Conservation (phyloP, 768 basidiomycete genomes). For the Boletus insuetus region DNA sequence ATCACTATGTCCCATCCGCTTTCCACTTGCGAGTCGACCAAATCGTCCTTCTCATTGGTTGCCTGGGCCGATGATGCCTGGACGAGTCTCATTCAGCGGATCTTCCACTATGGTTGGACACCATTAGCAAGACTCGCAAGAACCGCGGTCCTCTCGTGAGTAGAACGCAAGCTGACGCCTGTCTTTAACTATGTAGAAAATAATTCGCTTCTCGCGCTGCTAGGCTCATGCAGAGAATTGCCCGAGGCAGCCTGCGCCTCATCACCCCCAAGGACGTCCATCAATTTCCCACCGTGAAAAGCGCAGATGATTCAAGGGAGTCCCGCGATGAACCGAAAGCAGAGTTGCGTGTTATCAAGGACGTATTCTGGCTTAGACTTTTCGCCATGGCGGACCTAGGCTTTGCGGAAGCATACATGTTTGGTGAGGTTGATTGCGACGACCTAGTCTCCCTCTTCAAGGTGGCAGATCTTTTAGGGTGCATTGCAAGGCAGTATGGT, state of each 20-base stretch:
- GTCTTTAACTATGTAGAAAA: background rate
- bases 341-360: background rate
- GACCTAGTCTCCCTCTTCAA: background rate
- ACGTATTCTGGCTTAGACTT: background rate
- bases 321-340: background rate
- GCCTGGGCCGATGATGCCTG: slow-evolving; percentile 19
- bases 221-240: background rate
- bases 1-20: background rate
- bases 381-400: background rate
- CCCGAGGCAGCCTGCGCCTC: background rate
- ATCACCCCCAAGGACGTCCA: background rate
- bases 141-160: background rate
- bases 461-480: background rate
- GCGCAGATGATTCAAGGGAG: background rate
- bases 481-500: background rate
- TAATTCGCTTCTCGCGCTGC: background rate
- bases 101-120: background rate
- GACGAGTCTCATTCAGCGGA: slow-evolving; percentile 40
- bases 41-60: background rate
- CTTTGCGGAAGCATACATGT: background rate
- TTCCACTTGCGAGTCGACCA: background rate
- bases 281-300: background rate
- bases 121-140: background rate
- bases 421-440: background rate
- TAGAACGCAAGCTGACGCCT: background rate